These are phyloP conservation scores for Phytopythium vexans DNA, from an alignment of 352 stramenopile species.

Conservation along the genomic window DNA sequence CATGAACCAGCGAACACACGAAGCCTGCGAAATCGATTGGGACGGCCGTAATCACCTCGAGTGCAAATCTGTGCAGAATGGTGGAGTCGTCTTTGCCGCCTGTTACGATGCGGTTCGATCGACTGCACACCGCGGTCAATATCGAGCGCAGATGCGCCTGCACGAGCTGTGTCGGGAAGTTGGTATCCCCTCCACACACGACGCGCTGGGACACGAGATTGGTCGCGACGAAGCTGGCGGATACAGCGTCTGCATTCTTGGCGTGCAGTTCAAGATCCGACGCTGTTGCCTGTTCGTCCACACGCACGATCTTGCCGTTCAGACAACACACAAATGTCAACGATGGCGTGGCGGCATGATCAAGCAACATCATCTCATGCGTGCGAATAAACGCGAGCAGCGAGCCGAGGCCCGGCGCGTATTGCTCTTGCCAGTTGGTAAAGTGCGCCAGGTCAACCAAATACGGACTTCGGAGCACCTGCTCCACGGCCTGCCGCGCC, in stretches of 20 bases:
- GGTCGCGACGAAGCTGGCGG: not conserved
- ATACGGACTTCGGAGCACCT: constrained; percentile 51
- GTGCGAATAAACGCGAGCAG: constrained; percentile 66
- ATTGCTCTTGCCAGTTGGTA: constrained; percentile 56
- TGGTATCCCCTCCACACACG: constrained; percentile 38
- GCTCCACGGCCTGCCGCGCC: constrained; percentile 38
- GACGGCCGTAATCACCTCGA: constrained; percentile 52
- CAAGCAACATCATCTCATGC: constrained; percentile 81
- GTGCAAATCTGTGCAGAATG: constrained; percentile 21
- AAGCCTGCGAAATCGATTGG: constrained; percentile 55
- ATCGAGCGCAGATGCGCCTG: constrained; percentile 56
- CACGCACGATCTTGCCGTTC: constrained; percentile 52
- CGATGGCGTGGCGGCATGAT: constrained; percentile 54
- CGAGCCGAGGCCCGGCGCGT: constrained; percentile 53
- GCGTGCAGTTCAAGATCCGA: constrained; percentile 40
- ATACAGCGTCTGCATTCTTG: not conserved
- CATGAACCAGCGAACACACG: constrained; percentile 33
- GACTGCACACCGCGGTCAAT: constrained; percentile 11
- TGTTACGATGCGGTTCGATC: not conserved
- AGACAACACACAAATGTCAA: constrained; percentile 65
- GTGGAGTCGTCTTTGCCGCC: not conserved
- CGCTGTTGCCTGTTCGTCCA: constrained; percentile 53
- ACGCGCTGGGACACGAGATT: constrained; percentile 64
- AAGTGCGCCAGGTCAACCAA: constrained; percentile 58
- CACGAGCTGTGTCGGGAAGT: constrained; percentile 68